Evolutionary conservation across 768 basidiomycete genomes (phyloP).

Genomic region (Lactarius psammicola): DNA sequence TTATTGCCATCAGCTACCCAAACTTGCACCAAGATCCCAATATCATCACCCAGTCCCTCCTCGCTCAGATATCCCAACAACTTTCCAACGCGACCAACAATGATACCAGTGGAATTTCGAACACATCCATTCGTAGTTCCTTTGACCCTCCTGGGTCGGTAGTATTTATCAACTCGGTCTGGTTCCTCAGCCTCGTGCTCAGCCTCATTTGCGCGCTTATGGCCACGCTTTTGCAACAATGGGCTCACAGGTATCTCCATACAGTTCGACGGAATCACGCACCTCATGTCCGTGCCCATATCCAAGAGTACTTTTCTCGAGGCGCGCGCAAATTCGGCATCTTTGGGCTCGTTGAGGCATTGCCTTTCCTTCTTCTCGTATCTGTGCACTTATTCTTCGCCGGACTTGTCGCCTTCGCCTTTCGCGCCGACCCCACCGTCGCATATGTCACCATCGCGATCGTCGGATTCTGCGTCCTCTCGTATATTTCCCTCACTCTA

Average conservation of each 20-base stretch:
- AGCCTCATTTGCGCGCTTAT: slow-evolving; percentile 10
- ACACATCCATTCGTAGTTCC: neutral
- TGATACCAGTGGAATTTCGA: neutral
- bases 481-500: slow-evolving; percentile 3
- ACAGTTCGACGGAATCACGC: neutral
- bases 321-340: slow-evolving; percentile 9
- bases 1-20: no score
- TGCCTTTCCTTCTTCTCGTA: slow-evolving; percentile 4
- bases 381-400: slow-evolving; percentile 17
- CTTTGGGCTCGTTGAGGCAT: slow-evolving; percentile 6
- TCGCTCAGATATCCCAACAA: no score
- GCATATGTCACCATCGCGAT: neutral
- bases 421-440: neutral
- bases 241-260: slow-evolving; percentile 10
- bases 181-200: slow-evolving; percentile 16
- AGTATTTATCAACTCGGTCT: slow-evolving; percentile 11
- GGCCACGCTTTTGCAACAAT: slow-evolving; percentile 16
- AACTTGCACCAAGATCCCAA: no score
- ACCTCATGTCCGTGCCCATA: slow-evolving; percentile 10
- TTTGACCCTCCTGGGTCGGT: neutral
- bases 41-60: no score
- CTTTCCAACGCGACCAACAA: no score
- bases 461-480: neutral
- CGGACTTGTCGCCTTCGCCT: slow-evolving; percentile 6
- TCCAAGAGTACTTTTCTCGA: slow-evolving; percentile 2